A percentile compares a stretch with the other conserved stretches of the same genome.
Conservation (phyloP, 176 grass and related monocot genomes). For the Carex parvula region DNA sequence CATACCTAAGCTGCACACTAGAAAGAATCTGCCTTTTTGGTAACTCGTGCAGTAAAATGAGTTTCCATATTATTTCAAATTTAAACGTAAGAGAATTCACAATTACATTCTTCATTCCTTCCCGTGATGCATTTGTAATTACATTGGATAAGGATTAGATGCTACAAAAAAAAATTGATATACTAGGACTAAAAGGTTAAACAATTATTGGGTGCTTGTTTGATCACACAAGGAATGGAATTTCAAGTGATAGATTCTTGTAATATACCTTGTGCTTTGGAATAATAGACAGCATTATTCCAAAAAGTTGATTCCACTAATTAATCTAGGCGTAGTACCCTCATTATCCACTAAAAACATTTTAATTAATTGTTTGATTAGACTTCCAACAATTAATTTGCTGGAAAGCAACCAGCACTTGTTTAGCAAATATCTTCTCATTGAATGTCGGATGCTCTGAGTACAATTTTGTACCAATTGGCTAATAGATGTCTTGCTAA, state of each 20-base stretch:
- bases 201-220: slow-evolving; percentile 6
- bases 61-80: not conserved
- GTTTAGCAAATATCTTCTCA: not conserved
- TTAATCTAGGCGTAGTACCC: not conserved
- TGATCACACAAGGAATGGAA: not conserved
- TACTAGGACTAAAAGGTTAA: not conserved
- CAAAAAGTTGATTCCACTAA: slow-evolving; percentile 5
- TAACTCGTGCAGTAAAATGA: too few relatives aligned
- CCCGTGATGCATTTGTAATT: not conserved
- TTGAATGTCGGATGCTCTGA: not conserved
- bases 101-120: not conserved
- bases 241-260: not conserved
- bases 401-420: not conserved
- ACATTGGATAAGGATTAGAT: not conserved
- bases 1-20: too few relatives aligned
- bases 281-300: not conserved
- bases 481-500: not conserved
- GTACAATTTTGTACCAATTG: not conserved
- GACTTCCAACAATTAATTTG: not conserved
- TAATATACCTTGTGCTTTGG: slow-evolving; percentile 10
- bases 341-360: slow-evolving; percentile 11
- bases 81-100: not conserved
- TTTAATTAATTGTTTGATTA: not conserved
- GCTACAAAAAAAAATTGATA: not conserved
- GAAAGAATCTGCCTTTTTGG: too few relatives aligned